A percentile compares a stretch with the other conserved stretches of the same genome.
phyloP scores from a whole-genome alignment of 306 rosid genomes.

The Canavalia gladiata region DNA sequence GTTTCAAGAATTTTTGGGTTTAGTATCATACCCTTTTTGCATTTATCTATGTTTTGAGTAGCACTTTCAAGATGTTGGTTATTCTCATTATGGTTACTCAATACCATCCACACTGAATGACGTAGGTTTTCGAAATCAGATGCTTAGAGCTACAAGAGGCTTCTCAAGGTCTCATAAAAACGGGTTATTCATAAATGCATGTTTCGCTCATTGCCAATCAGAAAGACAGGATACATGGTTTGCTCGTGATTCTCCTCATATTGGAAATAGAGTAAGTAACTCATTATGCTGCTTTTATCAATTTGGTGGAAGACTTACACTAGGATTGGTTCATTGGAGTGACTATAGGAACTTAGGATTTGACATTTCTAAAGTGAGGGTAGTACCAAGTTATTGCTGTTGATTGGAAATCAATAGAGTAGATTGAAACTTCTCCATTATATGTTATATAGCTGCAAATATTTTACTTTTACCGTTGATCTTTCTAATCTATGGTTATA shows the following conservation, averaged over 20 bases:
- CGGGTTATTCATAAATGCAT: slow-evolving; percentile 64
- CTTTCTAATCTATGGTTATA: neutral
- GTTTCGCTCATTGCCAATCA: slow-evolving; percentile 63
- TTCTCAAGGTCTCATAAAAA: slow-evolving; percentile 55
- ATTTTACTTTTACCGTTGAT: neutral
- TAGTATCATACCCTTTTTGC: neutral
- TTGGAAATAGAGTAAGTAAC: slow-evolving; percentile 55
- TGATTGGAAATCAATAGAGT: neutral
- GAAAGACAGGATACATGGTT: slow-evolving; percentile 69
- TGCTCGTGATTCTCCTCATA: slow-evolving; percentile 58
- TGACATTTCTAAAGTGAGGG: neutral
- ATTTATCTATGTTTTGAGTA: slow-evolving; percentile 10
- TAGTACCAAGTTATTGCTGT: neutral
- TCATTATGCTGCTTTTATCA: slow-evolving; percentile 23
- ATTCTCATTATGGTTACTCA: slow-evolving; percentile 25
- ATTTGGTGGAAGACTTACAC: slow-evolving; percentile 16
- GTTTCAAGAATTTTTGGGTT: slow-evolving; percentile 9
- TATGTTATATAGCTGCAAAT: neutral
- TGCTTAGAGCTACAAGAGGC: slow-evolving; percentile 54
- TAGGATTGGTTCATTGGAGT: slow-evolving; percentile 1
- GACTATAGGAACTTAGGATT: neutral
- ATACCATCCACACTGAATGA: slow-evolving; percentile 29
- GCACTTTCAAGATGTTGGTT: slow-evolving; percentile 18
- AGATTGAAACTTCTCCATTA: neutral
- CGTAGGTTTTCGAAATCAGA: slow-evolving; percentile 58